Conservation (phyloP, 805 yeast genomes). For the Jamesozyma gamospora region DNA sequence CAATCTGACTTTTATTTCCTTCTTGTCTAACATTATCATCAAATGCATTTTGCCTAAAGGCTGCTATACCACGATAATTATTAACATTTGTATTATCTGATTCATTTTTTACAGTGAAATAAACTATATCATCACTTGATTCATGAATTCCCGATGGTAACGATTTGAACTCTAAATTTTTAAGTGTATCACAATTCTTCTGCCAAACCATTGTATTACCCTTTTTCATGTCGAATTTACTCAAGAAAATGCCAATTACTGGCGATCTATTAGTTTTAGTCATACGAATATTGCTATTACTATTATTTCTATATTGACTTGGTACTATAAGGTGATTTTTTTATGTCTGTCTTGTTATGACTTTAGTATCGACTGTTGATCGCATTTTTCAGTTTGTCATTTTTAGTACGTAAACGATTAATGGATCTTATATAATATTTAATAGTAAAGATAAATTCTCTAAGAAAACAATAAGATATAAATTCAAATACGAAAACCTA, state of each 20-base stretch:
- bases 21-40: slow-evolving; percentile 15
- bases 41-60: slow-evolving; percentile 37
- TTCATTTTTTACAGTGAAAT: slow-evolving; percentile 36
- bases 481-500: not conserved
- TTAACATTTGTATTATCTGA: slow-evolving; percentile 10
- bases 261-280: not conserved
- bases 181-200: slow-evolving; percentile 17
- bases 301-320: not conserved
- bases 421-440: no score
- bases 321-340: no score
- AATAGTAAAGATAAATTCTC: no score
- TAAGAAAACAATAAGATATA: no score
- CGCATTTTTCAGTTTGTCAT: not conserved
- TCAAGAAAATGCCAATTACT: slow-evolving; percentile 17
- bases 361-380: not conserved
- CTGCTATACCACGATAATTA: slow-evolving; percentile 39
- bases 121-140: slow-evolving; percentile 40
- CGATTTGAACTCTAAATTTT: slow-evolving; percentile 50
- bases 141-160: slow-evolving; percentile 63
- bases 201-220: slow-evolving; percentile 27
- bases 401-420: no score
- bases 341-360: not conserved
- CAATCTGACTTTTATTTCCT: slow-evolving; percentile 15
- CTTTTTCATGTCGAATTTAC: slow-evolving; percentile 26
- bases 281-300: no score